phyloP scores from a whole-genome alignment of 106 monocot species.

The Platanthera guangdongensis region DNA sequence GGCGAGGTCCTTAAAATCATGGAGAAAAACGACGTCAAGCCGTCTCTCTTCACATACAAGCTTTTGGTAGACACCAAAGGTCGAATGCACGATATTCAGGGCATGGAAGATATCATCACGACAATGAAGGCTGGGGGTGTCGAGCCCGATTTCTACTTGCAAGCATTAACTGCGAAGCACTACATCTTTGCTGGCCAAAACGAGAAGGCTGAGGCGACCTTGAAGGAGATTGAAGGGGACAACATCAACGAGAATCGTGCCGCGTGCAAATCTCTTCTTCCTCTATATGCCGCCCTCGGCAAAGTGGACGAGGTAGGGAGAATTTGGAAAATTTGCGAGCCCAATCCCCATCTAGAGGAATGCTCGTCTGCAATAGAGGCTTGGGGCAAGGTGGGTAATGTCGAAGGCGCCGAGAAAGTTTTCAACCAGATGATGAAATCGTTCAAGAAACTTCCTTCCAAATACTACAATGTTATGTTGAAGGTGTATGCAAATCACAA shows the following conservation, averaged over 20 bases:
- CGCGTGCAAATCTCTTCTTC: slow-evolving; percentile 42
- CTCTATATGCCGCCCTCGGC: slow-evolving; percentile 62
- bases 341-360: slow-evolving; percentile 24
- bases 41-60: slow-evolving; percentile 60
- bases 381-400: slow-evolving; percentile 52
- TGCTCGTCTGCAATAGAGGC: slow-evolving; percentile 57
- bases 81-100: slow-evolving; percentile 39
- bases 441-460: slow-evolving; percentile 24
- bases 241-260: slow-evolving; percentile 37
- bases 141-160: slow-evolving; percentile 35
- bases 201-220: slow-evolving; percentile 43
- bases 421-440: slow-evolving; percentile 46
- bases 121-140: slow-evolving; percentile 68
- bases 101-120: slow-evolving; percentile 74
- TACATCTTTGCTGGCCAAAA: slow-evolving; percentile 47
- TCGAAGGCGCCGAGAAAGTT: slow-evolving; percentile 66
- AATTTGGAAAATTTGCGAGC: slow-evolving; percentile 53
- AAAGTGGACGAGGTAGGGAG: slow-evolving; percentile 62
- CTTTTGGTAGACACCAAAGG: slow-evolving; percentile 81
- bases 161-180: slow-evolving; percentile 43
- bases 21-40: slow-evolving; percentile 83
- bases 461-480: slow-evolving; percentile 45
- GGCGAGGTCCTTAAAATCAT: slow-evolving; percentile 71
- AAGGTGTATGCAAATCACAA: slow-evolving; percentile 77
- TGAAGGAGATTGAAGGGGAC: slow-evolving; percentile 72